phyloP scores from a whole-genome alignment of 2,329 filamentous ascomycete genomes.

The Myotisia sp. region DNA sequence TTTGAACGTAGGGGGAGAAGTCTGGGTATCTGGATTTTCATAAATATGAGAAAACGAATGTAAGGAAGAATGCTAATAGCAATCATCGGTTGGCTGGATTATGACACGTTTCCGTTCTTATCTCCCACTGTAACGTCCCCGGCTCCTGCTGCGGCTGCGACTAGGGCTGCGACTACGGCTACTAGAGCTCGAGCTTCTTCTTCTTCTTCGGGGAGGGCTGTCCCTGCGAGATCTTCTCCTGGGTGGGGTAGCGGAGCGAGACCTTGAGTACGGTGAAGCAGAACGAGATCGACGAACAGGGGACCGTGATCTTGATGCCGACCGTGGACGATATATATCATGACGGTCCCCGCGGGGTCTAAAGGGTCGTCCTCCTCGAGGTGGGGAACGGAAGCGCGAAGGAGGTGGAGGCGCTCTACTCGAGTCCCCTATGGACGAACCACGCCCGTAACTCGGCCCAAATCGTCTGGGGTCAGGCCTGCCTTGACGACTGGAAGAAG shows the following conservation, averaged over 20 bases:
- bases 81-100: too few species aligned
- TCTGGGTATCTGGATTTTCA: too few species aligned
- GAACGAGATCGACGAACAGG: slow-evolving; percentile 22
- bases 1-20: too few species aligned
- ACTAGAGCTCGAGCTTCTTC: slow-evolving; percentile 48
- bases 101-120: too few species aligned
- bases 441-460: slow-evolving; percentile 15
- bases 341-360: slow-evolving; percentile 28
- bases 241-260: slow-evolving; percentile 21
- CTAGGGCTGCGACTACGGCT: slow-evolving; percentile 38
- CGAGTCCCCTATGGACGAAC: slow-evolving; percentile 2
- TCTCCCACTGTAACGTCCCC: slow-evolving; percentile 18
- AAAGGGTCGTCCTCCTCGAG: slow-evolving; percentile 17
- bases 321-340: slow-evolving; percentile 47
- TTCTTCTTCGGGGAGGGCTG: slow-evolving; percentile 29
- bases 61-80: too few species aligned
- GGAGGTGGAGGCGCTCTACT: slow-evolving; percentile 12
- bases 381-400: slow-evolving; percentile 20
- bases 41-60: too few species aligned
- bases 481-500: slow-evolving; percentile 43
- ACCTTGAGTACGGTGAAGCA: slow-evolving; percentile 23
- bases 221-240: slow-evolving; percentile 23
- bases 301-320: slow-evolving; percentile 37
- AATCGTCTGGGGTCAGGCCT: slow-evolving; percentile 8
- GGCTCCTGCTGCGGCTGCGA: slow-evolving; percentile 36